Percentiles rank a stretch among this genome's conserved stretches.
phyloP scores from a whole-genome alignment of 169 alveolate species.

The Eimeria zaria region DNA sequence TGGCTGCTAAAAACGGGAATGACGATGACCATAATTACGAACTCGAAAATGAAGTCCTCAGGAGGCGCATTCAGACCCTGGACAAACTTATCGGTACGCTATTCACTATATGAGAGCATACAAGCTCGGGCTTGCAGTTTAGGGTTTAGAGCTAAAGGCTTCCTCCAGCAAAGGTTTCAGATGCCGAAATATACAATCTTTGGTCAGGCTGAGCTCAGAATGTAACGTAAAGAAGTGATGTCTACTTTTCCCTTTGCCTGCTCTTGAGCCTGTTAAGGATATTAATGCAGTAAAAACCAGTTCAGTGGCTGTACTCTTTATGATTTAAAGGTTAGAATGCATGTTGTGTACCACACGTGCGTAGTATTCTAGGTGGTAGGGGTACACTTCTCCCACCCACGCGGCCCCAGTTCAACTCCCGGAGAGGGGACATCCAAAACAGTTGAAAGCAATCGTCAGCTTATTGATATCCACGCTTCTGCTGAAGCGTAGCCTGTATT shows the following conservation, averaged over 20 bases:
- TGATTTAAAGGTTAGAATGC: background rate
- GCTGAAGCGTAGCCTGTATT: too few relatives aligned
- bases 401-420: constrained; percentile 55
- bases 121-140: background rate
- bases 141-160: background rate
- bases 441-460: background rate
- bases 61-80: constrained; percentile 77
- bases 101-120: background rate
- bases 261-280: background rate
- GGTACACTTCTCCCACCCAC: background rate
- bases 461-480: background rate
- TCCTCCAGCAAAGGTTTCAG: background rate
- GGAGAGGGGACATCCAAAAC: constrained; percentile 15
- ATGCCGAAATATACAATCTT: background rate
- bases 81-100: constrained; percentile 76
- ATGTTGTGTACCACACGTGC: background rate
- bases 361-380: constrained; percentile 38
- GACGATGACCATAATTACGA: constrained; percentile 78
- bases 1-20: constrained; percentile 55
- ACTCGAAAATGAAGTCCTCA: constrained; percentile 77
- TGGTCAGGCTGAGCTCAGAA: background rate
- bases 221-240: background rate
- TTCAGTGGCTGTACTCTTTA: background rate
- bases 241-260: background rate
- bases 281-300: too few relatives aligned